Conservation (phyloP, 495 filamentous ascomycete genomes). For the Penicillium crystallinum region DNA sequence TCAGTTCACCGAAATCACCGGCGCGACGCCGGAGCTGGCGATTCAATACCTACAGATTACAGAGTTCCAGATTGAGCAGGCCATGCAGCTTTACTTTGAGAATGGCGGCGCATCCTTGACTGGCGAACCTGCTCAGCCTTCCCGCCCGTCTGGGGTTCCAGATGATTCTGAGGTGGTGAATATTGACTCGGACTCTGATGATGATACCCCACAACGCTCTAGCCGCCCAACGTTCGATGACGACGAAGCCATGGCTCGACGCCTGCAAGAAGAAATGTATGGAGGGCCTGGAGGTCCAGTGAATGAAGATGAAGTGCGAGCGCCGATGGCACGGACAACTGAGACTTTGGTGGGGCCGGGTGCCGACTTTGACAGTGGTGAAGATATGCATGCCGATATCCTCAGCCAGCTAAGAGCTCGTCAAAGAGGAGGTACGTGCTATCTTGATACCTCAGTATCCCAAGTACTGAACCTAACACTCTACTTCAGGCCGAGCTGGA, state of each 20-base stretch:
- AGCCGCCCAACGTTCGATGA: conserved; percentile 55
- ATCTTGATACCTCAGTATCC: conserved; percentile 3
- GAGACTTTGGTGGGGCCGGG: conserved; percentile 83
- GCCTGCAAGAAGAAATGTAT: conserved; percentile 90
- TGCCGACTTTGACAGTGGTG: conserved; percentile 52
- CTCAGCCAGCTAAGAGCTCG: conserved; percentile 60
- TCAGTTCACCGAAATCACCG: conserved; percentile 61
- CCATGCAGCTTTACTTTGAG: conserved; percentile 84
- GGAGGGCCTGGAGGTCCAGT: conserved; percentile 38
- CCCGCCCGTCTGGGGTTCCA: conserved; percentile 29
- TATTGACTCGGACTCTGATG: conserved; percentile 69
- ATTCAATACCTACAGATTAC: conserved; percentile 75
- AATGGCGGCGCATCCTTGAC: conserved; percentile 58
- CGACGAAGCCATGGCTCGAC: conserved; percentile 88
- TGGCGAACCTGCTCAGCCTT: conserved; percentile 32
- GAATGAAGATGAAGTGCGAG: conserved; percentile 66
- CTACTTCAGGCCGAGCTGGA: conserved; percentile 50
- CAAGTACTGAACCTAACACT: conserved; percentile 4
- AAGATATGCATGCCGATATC: conserved; percentile 58
- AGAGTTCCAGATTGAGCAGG: conserved; percentile 76
- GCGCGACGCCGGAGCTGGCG: conserved; percentile 56
- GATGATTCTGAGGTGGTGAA: conserved; percentile 60
- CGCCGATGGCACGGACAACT: conserved; percentile 84
- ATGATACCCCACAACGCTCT: conserved; percentile 27
- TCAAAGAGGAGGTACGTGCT: conserved; percentile 39